Evolutionary conservation across 1,284 basidiomycete species (phyloP).

Genomic region (Fomitopsis betulina): DNA sequence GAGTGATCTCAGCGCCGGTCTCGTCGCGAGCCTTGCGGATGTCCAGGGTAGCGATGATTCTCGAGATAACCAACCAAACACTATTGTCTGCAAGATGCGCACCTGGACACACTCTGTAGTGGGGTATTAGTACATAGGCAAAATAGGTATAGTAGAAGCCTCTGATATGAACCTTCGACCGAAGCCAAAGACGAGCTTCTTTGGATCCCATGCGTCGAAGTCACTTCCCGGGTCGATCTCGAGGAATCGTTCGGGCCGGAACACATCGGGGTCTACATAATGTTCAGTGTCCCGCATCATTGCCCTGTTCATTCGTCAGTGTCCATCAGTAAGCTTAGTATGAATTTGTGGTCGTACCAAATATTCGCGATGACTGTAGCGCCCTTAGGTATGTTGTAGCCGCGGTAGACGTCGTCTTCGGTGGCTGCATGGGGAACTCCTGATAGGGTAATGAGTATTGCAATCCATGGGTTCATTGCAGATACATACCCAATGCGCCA

Average conservation of each 20-base stretch:
- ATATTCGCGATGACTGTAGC: constrained; percentile 38
- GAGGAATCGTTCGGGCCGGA: constrained; percentile 28
- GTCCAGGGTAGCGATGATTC: constrained; percentile 12
- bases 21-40: constrained; percentile 9
- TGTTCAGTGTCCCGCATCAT: constrained; percentile 24
- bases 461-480: too few relatives aligned
- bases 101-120: constrained; percentile 22
- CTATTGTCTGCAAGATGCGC: constrained; percentile 20
- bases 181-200: constrained; percentile 28
- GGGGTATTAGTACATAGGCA: background rate
- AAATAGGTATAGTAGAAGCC: background rate
- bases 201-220: constrained; percentile 18
- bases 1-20: constrained; percentile 9
- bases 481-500: background rate
- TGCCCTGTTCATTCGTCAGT: constrained; percentile 22
- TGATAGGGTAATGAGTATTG: too few relatives aligned
- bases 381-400: background rate
- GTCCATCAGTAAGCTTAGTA: background rate
- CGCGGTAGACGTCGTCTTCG: background rate
- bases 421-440: background rate
- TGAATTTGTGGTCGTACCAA: constrained; percentile 27
- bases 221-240: constrained; percentile 12
- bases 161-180: constrained; percentile 38
- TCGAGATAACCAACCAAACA: constrained; percentile 19
- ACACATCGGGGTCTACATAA: constrained; percentile 24